phyloP scores from a whole-genome alignment of 148 eudicot species.

The Agrostemma githago region DNA sequence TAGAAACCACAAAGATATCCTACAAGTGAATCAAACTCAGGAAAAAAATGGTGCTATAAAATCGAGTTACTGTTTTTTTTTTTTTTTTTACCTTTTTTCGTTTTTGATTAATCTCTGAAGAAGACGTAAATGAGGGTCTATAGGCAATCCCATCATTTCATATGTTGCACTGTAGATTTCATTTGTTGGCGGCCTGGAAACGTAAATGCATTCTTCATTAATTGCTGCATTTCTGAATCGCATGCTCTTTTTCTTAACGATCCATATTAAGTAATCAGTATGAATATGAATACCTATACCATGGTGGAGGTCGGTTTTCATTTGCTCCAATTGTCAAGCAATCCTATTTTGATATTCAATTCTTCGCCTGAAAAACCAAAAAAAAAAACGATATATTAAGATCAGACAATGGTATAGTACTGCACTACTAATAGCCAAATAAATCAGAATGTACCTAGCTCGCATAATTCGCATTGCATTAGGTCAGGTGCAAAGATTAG shows the following conservation, averaged over 20 bases:
- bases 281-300: conserved; percentile 5
- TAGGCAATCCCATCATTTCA: conserved; percentile 18
- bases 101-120: background rate
- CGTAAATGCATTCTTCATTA: background rate
- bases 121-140: conserved; percentile 30
- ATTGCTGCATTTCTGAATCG: background rate
- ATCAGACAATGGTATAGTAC: background rate
- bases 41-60: background rate
- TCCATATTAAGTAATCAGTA: background rate
- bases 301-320: background rate
- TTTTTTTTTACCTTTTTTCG: background rate
- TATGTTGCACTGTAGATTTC: conserved; percentile 13
- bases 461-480: background rate
- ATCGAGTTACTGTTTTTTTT: background rate
- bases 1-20: background rate
- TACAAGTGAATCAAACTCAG: background rate
- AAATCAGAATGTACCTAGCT: conserved; percentile 7
- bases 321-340: background rate
- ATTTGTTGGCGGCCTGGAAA: conserved; percentile 14
- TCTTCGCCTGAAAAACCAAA: background rate
- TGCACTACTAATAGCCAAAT: background rate
- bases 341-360: background rate
- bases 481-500: too few species aligned
- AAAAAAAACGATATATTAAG: background rate
- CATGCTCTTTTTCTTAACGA: background rate